phyloP scores from a whole-genome alignment of 192 early-diverging fungal species.

The Irineochytrium annulatum region DNA sequence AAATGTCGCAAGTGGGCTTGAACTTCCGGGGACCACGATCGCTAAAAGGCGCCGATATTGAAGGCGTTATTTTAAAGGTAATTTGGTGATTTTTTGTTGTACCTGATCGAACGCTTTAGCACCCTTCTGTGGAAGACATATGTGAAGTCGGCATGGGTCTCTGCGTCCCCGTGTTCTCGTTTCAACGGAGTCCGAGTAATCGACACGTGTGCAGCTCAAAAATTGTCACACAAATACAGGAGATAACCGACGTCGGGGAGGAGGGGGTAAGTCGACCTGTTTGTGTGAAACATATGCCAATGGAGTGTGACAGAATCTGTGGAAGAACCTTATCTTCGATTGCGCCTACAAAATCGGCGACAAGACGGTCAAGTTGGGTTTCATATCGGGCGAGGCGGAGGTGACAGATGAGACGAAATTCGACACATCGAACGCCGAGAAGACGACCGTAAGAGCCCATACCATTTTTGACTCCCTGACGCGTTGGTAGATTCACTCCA shows the following conservation, averaged over 20 bases:
- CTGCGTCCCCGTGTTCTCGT: slow-evolving; percentile 17
- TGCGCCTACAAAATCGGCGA: slow-evolving; percentile 20
- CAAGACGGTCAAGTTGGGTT: slow-evolving; percentile 21
- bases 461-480: not conserved
- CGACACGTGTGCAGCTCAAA: slow-evolving; percentile 31
- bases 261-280: not conserved
- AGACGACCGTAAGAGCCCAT: slow-evolving; percentile 12
- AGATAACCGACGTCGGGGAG: slow-evolving; percentile 9
- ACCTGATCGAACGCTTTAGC: slow-evolving; percentile 18
- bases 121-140: slow-evolving; percentile 35
- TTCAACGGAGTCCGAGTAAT: slow-evolving; percentile 33
- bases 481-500: slow-evolving; percentile 21
- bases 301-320: not conserved
- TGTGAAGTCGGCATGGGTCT: slow-evolving; percentile 36
- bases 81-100: not conserved
- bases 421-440: slow-evolving; percentile 14
- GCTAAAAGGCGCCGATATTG: slow-evolving; percentile 41
- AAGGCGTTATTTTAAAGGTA: slow-evolving; percentile 45
- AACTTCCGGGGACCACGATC: slow-evolving; percentile 43
- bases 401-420: slow-evolving; percentile 36
- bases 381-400: slow-evolving; percentile 26
- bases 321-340: slow-evolving; percentile 26
- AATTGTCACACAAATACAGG: slow-evolving; percentile 8
- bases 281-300: slow-evolving; percentile 3
- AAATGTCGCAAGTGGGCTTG: slow-evolving; percentile 37